A percentile compares a stretch with the other conserved stretches of the same genome.
Evolutionary conservation across 164 flowering plant species (phyloP).

Genomic region (Piper longum): DNA sequence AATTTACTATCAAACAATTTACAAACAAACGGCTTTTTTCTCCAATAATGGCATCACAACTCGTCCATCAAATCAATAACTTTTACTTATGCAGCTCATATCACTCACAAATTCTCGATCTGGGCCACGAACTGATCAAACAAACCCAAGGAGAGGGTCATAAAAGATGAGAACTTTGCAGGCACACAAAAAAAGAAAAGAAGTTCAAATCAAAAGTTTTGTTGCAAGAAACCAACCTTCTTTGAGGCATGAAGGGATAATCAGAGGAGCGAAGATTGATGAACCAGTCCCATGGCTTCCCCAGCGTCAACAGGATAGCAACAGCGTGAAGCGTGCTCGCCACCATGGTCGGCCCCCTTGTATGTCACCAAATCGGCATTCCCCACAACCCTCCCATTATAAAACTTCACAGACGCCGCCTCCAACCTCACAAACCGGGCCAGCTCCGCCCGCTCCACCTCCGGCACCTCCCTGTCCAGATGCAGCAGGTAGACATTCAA

Average conservation of each 20-base stretch:
- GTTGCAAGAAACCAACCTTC: slow-evolving; percentile 39
- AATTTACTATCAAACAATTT: no score
- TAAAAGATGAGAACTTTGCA: no score
- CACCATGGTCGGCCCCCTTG: slow-evolving; percentile 74
- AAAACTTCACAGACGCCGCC: slow-evolving; percentile 23
- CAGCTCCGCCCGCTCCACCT: slow-evolving; percentile 50
- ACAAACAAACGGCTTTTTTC: no score
- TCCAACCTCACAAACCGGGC: slow-evolving; percentile 42
- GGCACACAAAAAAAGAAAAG: no score
- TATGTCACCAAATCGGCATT: slow-evolving; percentile 63
- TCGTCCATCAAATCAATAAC: no score
- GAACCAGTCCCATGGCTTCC: slow-evolving; percentile 85
- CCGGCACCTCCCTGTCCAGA: slow-evolving; percentile 62
- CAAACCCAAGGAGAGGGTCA: no score
- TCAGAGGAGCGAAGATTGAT: slow-evolving; percentile 75
- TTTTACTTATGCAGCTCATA: no score
- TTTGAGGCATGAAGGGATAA: slow-evolving; percentile 88
- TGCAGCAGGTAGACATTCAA: slow-evolving; percentile 67
- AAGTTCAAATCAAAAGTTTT: no score
- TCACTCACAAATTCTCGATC: no score
- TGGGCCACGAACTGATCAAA: no score
- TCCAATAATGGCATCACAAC: no score
- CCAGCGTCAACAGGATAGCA: slow-evolving; percentile 53
- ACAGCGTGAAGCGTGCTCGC: slow-evolving; percentile 56
- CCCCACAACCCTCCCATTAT: slow-evolving; percentile 66